These are phyloP conservation scores for Gentiana macrophylla DNA, from an alignment of 257 asterid genomes.

Conservation along the genomic window DNA sequence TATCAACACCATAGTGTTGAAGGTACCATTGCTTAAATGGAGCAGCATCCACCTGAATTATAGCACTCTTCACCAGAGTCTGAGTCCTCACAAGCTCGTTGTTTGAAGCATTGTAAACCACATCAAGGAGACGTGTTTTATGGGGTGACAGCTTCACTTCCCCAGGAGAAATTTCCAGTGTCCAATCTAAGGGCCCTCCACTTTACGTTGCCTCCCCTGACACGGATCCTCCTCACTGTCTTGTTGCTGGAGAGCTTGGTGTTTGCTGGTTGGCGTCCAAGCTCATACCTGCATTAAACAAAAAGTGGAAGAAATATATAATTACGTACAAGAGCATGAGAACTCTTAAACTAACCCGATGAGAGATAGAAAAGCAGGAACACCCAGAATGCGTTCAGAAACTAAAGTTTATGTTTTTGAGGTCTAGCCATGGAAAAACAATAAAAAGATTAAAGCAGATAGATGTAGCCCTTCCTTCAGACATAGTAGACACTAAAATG, in stretches of 20 bases:
- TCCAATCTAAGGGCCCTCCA: constrained; percentile 41
- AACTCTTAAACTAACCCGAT: too few relatives aligned
- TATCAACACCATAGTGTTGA: constrained; percentile 32
- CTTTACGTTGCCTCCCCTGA: constrained; percentile 34
- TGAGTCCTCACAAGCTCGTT: constrained; percentile 36
- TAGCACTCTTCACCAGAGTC: constrained; percentile 33
- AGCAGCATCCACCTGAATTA: constrained; percentile 33
- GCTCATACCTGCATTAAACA: constrained; percentile 24
- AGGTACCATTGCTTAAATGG: constrained; percentile 35
- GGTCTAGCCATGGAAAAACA: too few relatives aligned
- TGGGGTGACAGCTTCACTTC: constrained; percentile 32
- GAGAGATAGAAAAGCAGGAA: too few relatives aligned
- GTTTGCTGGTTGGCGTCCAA: constrained; percentile 36
- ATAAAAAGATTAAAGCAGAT: too few relatives aligned
- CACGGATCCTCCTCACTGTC: constrained; percentile 27
- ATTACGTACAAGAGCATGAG: too few relatives aligned
- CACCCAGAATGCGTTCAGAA: too few relatives aligned
- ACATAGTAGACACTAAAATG: too few relatives aligned
- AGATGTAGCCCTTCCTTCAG: too few relatives aligned
- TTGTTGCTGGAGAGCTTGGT: constrained; percentile 33
- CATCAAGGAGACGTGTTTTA: constrained; percentile 33
- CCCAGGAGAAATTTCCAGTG: constrained; percentile 37
- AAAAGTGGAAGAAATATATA: too few relatives aligned
- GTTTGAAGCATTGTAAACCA: constrained; percentile 32
- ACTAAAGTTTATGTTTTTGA: too few relatives aligned